phyloP scores from a whole-genome alignment of 345 rosid genomes.

The Carallia pectinifolia region DNA sequence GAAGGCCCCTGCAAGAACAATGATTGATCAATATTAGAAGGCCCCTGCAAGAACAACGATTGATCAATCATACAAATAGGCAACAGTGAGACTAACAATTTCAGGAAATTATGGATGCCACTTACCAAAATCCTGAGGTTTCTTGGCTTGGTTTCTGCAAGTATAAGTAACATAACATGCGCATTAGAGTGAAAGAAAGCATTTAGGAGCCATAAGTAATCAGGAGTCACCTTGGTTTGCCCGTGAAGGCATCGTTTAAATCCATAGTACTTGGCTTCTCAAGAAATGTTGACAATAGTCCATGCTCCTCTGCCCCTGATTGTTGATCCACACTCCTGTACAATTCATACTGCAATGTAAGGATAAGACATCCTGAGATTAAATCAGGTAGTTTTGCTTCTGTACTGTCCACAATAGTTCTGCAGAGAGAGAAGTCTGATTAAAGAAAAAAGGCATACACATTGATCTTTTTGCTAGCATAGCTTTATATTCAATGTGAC shows the following conservation, averaged over 20 bases:
- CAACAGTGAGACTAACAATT: background rate
- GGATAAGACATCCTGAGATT: conserved; percentile 71
- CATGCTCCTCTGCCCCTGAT: conserved; percentile 57
- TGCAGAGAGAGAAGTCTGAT: background rate
- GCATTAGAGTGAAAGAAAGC: too few relatives aligned
- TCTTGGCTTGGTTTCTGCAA: conserved; percentile 54
- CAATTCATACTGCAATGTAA: conserved; percentile 45
- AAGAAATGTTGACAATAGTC: conserved; percentile 48
- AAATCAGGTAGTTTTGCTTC: background rate
- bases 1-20: conserved; percentile 51
- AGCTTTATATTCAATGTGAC: too few relatives aligned
- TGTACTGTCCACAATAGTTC: background rate
- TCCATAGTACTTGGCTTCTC: conserved; percentile 63
- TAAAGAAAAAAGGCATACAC: background rate
- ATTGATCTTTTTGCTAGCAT: too few relatives aligned
- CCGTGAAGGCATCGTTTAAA: conserved; percentile 69
- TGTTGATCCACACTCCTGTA: conserved; percentile 65
- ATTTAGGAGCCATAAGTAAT: too few relatives aligned
- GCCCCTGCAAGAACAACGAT: too few relatives aligned
- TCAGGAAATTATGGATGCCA: conserved; percentile 6
- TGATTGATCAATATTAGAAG: too few relatives aligned
- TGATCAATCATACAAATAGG: background rate
- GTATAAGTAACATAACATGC: background rate
- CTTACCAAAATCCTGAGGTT: conserved; percentile 65
- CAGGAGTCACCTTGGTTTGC: conserved; percentile 39